Evolutionary conservation across 2,329 filamentous ascomycete species (phyloP), one percentile per base, ranked within the genome.

Genomic region (Claviceps maximensis): DNA sequence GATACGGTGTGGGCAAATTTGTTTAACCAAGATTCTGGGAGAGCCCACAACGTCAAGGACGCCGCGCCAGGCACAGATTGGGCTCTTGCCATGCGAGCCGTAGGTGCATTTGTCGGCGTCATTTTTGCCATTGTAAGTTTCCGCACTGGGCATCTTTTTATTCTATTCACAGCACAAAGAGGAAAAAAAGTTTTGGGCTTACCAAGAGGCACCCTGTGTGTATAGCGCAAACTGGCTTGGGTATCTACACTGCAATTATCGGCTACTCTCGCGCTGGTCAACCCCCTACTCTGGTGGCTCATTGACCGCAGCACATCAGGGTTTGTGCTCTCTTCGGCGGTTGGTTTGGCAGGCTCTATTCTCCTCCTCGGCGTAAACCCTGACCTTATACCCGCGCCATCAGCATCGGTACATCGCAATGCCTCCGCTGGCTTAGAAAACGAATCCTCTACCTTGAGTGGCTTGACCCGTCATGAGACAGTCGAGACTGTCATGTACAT

Each of bases 281-380:
- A 97, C 65, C 91, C 93, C 1, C 86, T 93, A 10, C 74, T 98
- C 19, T 98, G 93, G 93, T 98, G 95, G 69, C 76, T 97, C 25
- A 86, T 98, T 63, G 93, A 98, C 69, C 87, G 91, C 50, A 93
- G 89, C 47, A 83, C 82, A 59, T 79, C 89, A 0, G 93, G 93
- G 4, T 86, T 97, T 59, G 71, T 93, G 36, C 78, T 96, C 53
- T 89, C 88, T 0, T 76, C 83, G 15, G 71, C 80, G 1, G 83
- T 95, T 12, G 86, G 88, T 1, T 65, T 91, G 27, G 71, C 78
- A 1, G 89, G 91, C 8, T 90, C 90, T 10, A 77, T 79, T 15
- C 67, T 89, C 17, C 72, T 95, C 19, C 77, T 95, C 54, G 78
- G 83, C 15, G 75, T 91, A 36, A 85, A 89, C 61, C 87, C 89